Evolutionary conservation across 129 eudicot genomes (phyloP), one percentile per base, ranked within the genome.

Genomic region (Escallonia herrerae): DNA sequence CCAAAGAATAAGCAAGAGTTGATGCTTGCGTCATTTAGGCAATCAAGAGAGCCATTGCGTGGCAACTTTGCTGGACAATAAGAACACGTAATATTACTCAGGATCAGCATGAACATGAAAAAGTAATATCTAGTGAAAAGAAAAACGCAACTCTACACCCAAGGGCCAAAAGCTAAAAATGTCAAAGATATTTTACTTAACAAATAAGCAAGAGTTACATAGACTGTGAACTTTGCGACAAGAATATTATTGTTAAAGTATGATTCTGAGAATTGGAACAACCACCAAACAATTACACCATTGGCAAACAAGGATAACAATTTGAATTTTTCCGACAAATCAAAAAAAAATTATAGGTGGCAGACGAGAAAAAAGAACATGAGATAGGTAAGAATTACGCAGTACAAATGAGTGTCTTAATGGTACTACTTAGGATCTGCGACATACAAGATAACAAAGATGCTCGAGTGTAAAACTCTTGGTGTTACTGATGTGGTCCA

Each of bases 391-490:
- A 22, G 33, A 22, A 22, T 22, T 22, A 22, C 33, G 33, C 33
- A 22, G 33, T 22, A 22, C 33, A 22, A 22, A 22, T 22, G 33
- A 22, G 33, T 0, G 33, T 22, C 11, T 39, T 15, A 55, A 12
- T 6, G 46, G 14, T 51, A 51, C 15, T 39, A 62, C 10, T 46
- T 37, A 43, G 41, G 40, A 15, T 22, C 3, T 53, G 53, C 65
- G 61, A 55, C 95, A 69, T 83, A 91, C 97, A 69, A 91, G 88
- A 81, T 82, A 91, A 69, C 81, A 70, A 38, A 91, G 90, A 85
- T 91, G 97, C 74, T 91, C 90, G 33, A 91, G 96, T 45, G 97
- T 87, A 68, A 91, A 91, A 68, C 97, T 96, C 70, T 87, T 85
- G 43, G 97, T 87, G 71, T 82, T 72, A 74, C 76, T 80, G 50